Evolutionary conservation across 108 stramenopile species (phyloP), one percentile per base, ranked within the genome.

Genomic region (Nannochloropsis granulata): DNA sequence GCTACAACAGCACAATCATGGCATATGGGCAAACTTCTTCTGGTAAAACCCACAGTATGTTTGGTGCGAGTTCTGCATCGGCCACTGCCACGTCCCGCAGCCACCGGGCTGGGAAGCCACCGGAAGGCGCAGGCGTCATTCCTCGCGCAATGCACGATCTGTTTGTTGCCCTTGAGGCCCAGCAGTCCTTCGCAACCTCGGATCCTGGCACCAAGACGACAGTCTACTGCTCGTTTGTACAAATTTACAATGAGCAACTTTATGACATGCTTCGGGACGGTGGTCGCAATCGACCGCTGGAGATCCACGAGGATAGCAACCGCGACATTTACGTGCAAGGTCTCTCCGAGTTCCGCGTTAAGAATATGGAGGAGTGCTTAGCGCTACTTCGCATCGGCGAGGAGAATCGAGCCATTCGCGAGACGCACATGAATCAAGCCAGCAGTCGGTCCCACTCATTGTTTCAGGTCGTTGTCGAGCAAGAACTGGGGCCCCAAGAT

Each of bases 181-280:
- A 81, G 23, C 45, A 79, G 25, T 25, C 13, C 56, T n/a, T 2
- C 56, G 21, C 56, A 16, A 16, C 21, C 21, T n/a, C 21, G 0
- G 2, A 71, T 7, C 10, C 56, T 10, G 11, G 56, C n/a, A 71
- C 16, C 21, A 85, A 92, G 16, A 84, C 89, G 25, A 81, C 82
- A 2, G 93, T 97, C 43, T 91, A 83, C n/a, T 93, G 92, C 82
- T 92, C 92, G 24, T 96, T 93, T 84, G 91, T 96, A 56, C 95
- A 97, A 86, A 95, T 98, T 83, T 96, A 98, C 90, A 96, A 96
- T 83, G 97, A 99, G 71, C 95, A 95, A 43, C 86, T 95, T 19
- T 92, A 90, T 43, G 95, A 95, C 88, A 85, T 97, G 87, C 84
- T 97, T 46, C 87, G 84, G 42, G 92, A 93, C 79, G 81, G 84